Base-by-base conservation (phyloP, 78 protist species). In the Pigoraptor vietnamica region DNA sequence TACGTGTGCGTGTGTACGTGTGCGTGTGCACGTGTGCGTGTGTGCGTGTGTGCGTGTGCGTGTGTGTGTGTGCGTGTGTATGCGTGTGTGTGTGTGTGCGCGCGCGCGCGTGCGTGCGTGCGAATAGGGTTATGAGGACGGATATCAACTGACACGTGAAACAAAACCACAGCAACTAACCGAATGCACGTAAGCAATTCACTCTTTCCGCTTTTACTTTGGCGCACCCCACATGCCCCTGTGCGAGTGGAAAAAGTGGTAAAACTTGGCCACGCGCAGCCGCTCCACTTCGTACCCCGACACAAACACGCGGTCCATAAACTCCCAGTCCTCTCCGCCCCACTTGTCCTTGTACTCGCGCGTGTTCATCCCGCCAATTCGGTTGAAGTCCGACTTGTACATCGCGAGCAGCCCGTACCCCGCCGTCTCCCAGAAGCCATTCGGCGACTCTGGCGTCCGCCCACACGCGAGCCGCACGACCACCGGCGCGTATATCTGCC, bases 321-420 rank as follows among this genome's bases (percentile, higher is more conserved):
- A 2, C 55, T 86, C 89, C 89, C 89, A 86, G 48, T 86, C 89
- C 89, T 86, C 89, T 9, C 89, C 90, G 67, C 90, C 90, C 90
- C 90, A 40, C 36, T 25, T 33, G 56, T 23, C 2, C 38, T n/a
- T 24, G 36, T 23, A 87, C 81, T 87, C 38, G 35, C 29, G 56
- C 0, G n/a, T 37, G 81, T 87, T 87, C 90, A 87, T 87, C 35
- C 90, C 90, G 1, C 90, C 90, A n/a, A 87, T 87, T 21, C 40
- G 40, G 90, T 40, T 23, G 0, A 1, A 87, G 81, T 87, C 90
- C 23, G 6, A 0, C 81, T n/a, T 23, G 90, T 32, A 39, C 29
- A 87, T 23, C 25, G 90, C 67, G 0, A 87, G 0, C 40, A 87
- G 1, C 24, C 90, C 90, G 37, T 87, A 87, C 37, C 90, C 90